Base-by-base conservation (phyloP, 306 rosid genomes). In the Cicer arietinum region DNA sequence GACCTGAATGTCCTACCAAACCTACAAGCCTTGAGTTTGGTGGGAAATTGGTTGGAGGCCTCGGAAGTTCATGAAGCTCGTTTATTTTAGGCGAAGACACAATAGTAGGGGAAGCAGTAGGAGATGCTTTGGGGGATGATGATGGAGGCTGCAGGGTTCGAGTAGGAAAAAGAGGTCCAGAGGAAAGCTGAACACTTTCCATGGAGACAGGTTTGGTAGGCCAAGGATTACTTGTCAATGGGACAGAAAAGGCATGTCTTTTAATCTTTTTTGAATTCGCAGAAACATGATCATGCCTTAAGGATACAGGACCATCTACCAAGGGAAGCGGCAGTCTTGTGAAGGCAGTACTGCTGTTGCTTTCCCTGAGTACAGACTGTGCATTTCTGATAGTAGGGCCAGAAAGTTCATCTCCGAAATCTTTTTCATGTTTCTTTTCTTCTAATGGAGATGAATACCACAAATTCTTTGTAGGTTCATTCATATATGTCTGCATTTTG, bases 61-160 rank as follows among this genome's bases (percentile, higher is more conserved):
- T 85, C 1, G 99, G 99, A 81, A 95, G 97, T 82, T 92, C 99
- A 66, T 95, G 98, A 84, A 95, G 98, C 90, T 95, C 99, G 42
- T 93, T 92, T 75, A 95, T 95, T 79, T 86, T 88, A 61, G 98
- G 98, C 0, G 99, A 85, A 63, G 99, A 90, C 69, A 69, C 25
- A 69, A 89, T 79, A 57, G 96, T 88, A 60, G 97, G 97, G 22
- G 96, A 94, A 74, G 91, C 84, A 84, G 54, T 81, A 35, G 89
- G 91, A 75, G 97, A 91, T 51, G 57, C 81, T 84, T 82, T 91
- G 25, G 97, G 96, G 43, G 98, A 79, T 72, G 93, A 82, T 44
- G 91, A 88, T 14, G 86, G 77, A 75, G 90, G 90, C 82, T 88
- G 97, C 48, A 89, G 85, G 47, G 75, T 75, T 81, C 86, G 90